phyloP scores from a whole-genome alignment of 306 rosid genomes.

The Leucaena leucocephala region DNA sequence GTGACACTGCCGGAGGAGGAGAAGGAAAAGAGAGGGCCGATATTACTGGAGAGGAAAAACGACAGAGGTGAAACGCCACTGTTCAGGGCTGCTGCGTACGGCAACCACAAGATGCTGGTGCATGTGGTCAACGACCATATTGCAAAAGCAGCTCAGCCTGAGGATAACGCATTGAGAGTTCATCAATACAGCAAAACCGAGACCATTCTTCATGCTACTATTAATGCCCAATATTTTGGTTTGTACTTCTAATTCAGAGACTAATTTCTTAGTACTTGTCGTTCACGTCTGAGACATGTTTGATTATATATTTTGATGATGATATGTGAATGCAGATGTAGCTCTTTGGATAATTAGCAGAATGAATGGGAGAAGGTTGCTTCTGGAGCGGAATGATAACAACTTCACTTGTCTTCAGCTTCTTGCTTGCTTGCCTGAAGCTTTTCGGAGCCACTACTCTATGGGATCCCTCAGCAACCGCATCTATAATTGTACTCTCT shows the following conservation, averaged over 20 bases:
- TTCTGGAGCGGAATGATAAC: not conserved
- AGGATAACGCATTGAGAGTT: not conserved
- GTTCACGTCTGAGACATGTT: too few species aligned
- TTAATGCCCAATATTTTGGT: not conserved
- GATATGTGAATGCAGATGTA: slow-evolving; percentile 7
- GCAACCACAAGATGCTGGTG: not conserved
- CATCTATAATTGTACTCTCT: not conserved
- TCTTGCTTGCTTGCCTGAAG: slow-evolving; percentile 15
- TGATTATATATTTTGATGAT: too few species aligned
- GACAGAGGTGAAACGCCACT: slow-evolving; percentile 25
- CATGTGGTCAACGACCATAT: not conserved
- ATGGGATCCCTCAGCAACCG: not conserved
- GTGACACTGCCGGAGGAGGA: not conserved
- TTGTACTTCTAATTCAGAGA: too few species aligned
- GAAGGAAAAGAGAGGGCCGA: not conserved
- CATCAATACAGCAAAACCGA: not conserved
- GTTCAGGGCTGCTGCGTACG: slow-evolving; percentile 28
- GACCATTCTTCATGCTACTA: not conserved
- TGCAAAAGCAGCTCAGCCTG: not conserved
- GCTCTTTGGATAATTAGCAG: slow-evolving; percentile 30
- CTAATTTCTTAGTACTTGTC: too few species aligned
- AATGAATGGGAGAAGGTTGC: not conserved
- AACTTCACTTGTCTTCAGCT: slow-evolving; percentile 30
- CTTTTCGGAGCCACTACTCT: not conserved
- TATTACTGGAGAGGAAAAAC: not conserved